These are phyloP conservation scores for Yamadazyma friedrichii DNA, from an alignment of 1,139 yeast species.

Conservation along the genomic window DNA sequence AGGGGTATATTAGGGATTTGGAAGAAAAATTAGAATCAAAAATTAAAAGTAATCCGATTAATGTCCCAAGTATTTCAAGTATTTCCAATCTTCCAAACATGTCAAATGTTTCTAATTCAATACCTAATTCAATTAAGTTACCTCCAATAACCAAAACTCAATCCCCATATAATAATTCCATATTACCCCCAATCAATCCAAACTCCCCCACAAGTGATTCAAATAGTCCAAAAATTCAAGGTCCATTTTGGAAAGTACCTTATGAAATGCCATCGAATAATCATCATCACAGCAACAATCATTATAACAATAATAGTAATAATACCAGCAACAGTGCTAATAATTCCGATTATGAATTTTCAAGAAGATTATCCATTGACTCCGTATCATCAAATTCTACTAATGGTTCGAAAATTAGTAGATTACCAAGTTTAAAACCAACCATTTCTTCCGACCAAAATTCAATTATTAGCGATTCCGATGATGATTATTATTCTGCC, in stretches of 20 bases:
- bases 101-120: not conserved
- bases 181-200: slow-evolving; percentile 10
- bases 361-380: slow-evolving; percentile 38
- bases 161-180: slow-evolving; percentile 5
- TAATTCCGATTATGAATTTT: slow-evolving; percentile 11
- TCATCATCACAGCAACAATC: not conserved
- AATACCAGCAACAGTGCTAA: not conserved
- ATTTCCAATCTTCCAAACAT: not conserved
- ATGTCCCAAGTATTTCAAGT: not conserved
- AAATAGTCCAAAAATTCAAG: slow-evolving; percentile 40
- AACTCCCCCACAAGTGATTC: slow-evolving; percentile 12
- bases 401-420: slow-evolving; percentile 19
- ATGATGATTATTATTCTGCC: slow-evolving; percentile 41
- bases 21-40: slow-evolving; percentile 29
- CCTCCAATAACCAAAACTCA: slow-evolving; percentile 13
- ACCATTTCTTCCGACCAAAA: slow-evolving; percentile 18
- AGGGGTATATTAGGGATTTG: slow-evolving; percentile 55
- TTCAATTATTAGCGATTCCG: slow-evolving; percentile 32
- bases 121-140: slow-evolving; percentile 7
- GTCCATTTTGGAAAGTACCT: slow-evolving; percentile 53
- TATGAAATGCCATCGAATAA: slow-evolving; percentile 43
- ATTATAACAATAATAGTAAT: slow-evolving; percentile 1
- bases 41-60: not conserved
- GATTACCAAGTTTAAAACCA: slow-evolving; percentile 31
- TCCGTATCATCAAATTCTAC: slow-evolving; percentile 27